A percentile compares a stretch with the other conserved stretches of the same genome.
Evolutionary conservation across 2,329 filamentous ascomycete genomes (phyloP).

Genomic region (Botrytis deweyae): DNA sequence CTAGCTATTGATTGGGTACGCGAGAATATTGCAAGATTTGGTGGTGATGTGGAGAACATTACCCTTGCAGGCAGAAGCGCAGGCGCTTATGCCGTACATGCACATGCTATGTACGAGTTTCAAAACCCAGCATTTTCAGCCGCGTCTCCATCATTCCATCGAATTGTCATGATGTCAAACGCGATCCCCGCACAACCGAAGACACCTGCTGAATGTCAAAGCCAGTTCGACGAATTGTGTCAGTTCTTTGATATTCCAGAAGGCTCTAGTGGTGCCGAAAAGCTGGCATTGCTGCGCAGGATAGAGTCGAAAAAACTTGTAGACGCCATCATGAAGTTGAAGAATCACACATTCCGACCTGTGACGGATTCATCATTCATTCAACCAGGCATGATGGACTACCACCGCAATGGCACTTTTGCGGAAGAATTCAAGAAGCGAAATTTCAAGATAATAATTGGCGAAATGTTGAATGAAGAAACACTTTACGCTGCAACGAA

Average conservation of each 20-base stretch:
- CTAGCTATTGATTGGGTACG: slow-evolving; percentile 58
- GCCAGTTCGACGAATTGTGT: slow-evolving; percentile 47
- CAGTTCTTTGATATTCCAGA: slow-evolving; percentile 38
- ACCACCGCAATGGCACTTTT: slow-evolving; percentile 42
- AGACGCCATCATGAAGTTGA: slow-evolving; percentile 41
- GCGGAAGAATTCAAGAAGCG: slow-evolving; percentile 42
- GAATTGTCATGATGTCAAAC: slow-evolving; percentile 48
- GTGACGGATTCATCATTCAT: slow-evolving; percentile 47
- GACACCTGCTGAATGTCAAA: slow-evolving; percentile 40
- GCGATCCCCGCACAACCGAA: slow-evolving; percentile 48
- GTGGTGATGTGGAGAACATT: slow-evolving; percentile 55
- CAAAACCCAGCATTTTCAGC: slow-evolving; percentile 26
- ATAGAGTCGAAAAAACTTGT: slow-evolving; percentile 40
- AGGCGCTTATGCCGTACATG: slow-evolving; percentile 52
- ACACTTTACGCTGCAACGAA: slow-evolving; percentile 46
- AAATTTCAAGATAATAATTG: slow-evolving; percentile 43
- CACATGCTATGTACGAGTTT: slow-evolving; percentile 27
- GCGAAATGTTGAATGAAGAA: slow-evolving; percentile 47
- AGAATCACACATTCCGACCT: slow-evolving; percentile 48
- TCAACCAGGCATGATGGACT: slow-evolving; percentile 42
- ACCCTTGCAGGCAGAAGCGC: slow-evolving; percentile 55
- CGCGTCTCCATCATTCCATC: slow-evolving; percentile 36
- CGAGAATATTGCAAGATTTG: slow-evolving; percentile 57
- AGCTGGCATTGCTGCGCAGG: slow-evolving; percentile 40
- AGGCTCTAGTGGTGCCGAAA: slow-evolving; percentile 33